Evolutionary conservation across 2,329 filamentous ascomycete species (phyloP).

Genomic region (Cladosporium sp.): DNA sequence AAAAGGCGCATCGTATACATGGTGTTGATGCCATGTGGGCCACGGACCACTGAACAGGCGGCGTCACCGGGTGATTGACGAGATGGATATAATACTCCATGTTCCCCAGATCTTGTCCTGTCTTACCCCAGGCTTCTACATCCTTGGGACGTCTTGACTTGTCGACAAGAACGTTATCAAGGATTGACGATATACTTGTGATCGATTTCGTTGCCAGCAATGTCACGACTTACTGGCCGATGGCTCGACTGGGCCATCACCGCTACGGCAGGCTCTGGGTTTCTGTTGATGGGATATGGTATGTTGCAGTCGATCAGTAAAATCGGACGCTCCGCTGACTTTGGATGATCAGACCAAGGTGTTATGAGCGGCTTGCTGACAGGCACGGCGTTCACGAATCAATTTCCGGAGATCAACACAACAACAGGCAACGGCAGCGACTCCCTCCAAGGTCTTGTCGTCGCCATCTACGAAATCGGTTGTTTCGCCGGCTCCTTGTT

Average conservation of each 20-base stretch:
- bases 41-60: too few species aligned
- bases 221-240: constrained; percentile 13
- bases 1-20: too few species aligned
- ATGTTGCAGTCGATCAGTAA: not conserved
- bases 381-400: constrained; percentile 3
- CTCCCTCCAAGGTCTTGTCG: constrained; percentile 13
- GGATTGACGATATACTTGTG: not conserved
- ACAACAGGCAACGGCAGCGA: constrained; percentile 10
- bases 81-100: constrained; percentile 7
- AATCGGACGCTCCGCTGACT: not conserved
- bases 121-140: not conserved
- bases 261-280: constrained; percentile 12
- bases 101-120: constrained; percentile 5
- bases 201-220: not conserved
- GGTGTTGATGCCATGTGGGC: too few species aligned
- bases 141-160: too few species aligned
- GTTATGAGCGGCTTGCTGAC: constrained; percentile 13
- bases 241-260: constrained; percentile 15
- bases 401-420: constrained; percentile 11
- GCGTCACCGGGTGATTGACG: not conserved
- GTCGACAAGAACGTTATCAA: too few species aligned
- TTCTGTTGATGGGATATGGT: constrained; percentile 15
- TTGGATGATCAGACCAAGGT: constrained; percentile 18
- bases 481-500: constrained; percentile 25
- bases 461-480: constrained; percentile 20